Percentiles rank a stretch among this genome's conserved stretches.
phyloP scores from a whole-genome alignment of 1,284 basidiomycete species.

The Cryptococcus jaspeensis region DNA sequence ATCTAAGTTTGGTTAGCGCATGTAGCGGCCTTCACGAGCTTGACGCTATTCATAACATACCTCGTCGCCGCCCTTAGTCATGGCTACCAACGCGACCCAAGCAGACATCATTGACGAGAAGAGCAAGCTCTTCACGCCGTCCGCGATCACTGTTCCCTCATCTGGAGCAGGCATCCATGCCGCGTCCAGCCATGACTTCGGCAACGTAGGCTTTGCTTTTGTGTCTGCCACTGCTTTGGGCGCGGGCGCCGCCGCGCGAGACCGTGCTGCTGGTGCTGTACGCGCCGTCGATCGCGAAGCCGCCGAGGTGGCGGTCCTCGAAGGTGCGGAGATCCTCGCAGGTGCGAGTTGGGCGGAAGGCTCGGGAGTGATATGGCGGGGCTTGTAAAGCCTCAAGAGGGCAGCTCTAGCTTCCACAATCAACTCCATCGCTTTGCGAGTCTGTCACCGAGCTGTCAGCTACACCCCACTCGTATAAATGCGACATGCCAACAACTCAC shows the following conservation, averaged over 20 bases:
- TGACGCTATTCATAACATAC: constrained; percentile 7
- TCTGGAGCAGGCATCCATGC: constrained; percentile 6
- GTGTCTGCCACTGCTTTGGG: background rate
- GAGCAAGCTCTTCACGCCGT: constrained; percentile 11
- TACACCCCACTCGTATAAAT: background rate
- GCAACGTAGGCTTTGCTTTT: background rate
- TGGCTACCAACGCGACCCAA: constrained; percentile 25
- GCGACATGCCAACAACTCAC: constrained; percentile 19
- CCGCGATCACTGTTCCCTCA: constrained; percentile 9
- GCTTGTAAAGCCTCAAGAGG: constrained; percentile 25
- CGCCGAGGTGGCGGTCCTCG: background rate
- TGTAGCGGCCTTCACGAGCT: no score
- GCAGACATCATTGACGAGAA: constrained; percentile 21
- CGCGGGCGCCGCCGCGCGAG: background rate
- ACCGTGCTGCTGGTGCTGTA: background rate
- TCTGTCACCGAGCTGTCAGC: constrained; percentile 16
- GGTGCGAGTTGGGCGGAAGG: background rate
- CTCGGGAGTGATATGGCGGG: background rate
- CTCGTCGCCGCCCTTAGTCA: constrained; percentile 10
- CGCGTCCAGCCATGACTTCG: constrained; percentile 6
- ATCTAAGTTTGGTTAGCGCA: background rate
- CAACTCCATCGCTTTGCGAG: constrained; percentile 20
- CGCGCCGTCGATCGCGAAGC: constrained; percentile 1
- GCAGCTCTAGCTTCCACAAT: constrained; percentile 17
- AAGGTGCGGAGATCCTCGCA: background rate